Evolutionary conservation across 176 grass and related monocot genomes (phyloP).

Genomic region (Aegilops tauschii): DNA sequence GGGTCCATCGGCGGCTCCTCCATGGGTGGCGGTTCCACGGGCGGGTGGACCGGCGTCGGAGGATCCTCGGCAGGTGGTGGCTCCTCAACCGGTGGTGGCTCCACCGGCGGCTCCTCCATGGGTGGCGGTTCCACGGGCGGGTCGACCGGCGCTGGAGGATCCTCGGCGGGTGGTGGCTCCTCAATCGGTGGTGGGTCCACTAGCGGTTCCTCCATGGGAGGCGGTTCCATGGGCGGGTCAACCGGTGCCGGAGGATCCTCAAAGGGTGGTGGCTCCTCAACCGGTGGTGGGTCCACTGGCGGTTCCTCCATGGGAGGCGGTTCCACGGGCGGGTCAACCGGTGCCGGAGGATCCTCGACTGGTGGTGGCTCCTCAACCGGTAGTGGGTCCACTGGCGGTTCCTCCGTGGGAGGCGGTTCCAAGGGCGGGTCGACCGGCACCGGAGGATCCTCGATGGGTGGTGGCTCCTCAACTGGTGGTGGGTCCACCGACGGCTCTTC

Average conservation of each 20-base stretch:
- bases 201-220: not conserved
- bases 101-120: not conserved
- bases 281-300: not conserved
- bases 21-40: rapidly evolving
- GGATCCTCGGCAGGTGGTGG: not conserved
- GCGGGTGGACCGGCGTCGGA: not conserved
- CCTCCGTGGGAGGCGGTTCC: not conserved
- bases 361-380: not conserved
- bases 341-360: not conserved
- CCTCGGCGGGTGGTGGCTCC: not conserved
- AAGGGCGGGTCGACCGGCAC: not conserved
- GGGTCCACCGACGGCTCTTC: not conserved
- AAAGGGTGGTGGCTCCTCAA: not conserved
- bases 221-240: not conserved
- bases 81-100: not conserved
- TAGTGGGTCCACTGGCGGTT: not conserved
- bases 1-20: not conserved
- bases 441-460: not conserved
- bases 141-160: not conserved
- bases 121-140: not conserved
- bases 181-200: not conserved
- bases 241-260: not conserved
- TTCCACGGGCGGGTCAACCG: not conserved
- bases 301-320: not conserved
- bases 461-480: not conserved